Percentiles rank a stretch among this genome's conserved stretches.
These are phyloP conservation scores for Claviceps sp. DNA, from an alignment of 2,329 filamentous ascomycete genomes.

Conservation along the genomic window DNA sequence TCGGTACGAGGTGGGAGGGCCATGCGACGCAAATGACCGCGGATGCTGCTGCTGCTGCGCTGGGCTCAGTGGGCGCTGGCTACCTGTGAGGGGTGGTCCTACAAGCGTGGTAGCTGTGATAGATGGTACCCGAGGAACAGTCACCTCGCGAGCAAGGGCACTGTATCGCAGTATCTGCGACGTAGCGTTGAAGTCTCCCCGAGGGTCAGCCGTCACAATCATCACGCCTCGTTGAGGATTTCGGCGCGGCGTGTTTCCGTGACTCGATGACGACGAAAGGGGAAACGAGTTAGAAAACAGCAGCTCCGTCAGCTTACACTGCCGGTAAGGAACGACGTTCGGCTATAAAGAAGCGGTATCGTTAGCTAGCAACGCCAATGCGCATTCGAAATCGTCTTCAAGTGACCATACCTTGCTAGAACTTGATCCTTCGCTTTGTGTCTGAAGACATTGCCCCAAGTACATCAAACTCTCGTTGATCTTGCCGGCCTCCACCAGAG, in stretches of 20 bases:
- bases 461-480: conserved; percentile 99
- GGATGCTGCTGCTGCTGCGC: conserved; percentile 18
- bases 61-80: conserved; percentile 16
- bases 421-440: conserved; percentile 70
- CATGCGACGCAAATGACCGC: conserved; percentile 29
- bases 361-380: background rate
- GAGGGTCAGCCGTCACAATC: conserved; percentile 88
- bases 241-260: conserved; percentile 30
- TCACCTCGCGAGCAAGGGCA: conserved; percentile 82
- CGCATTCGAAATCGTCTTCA: background rate
- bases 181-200: conserved; percentile 92
- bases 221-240: conserved; percentile 82
- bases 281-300: conserved; percentile 82
- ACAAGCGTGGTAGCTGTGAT: conserved; percentile 57
- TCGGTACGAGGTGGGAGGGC: conserved; percentile 18
- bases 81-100: conserved; percentile 16
- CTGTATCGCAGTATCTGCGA: conserved; percentile 93
- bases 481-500: conserved; percentile 88
- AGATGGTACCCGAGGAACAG: conserved; percentile 77
- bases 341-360: conserved; percentile 31
- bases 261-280: conserved; percentile 33
- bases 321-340: conserved; percentile 63
- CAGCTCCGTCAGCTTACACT: conserved; percentile 75
- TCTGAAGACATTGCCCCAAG: conserved; percentile 88
- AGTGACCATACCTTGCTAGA: conserved; percentile 51